These are phyloP conservation scores for Triticum turgidum DNA, from an alignment of 176 grass and related monocot species.

Conservation along the genomic window DNA sequence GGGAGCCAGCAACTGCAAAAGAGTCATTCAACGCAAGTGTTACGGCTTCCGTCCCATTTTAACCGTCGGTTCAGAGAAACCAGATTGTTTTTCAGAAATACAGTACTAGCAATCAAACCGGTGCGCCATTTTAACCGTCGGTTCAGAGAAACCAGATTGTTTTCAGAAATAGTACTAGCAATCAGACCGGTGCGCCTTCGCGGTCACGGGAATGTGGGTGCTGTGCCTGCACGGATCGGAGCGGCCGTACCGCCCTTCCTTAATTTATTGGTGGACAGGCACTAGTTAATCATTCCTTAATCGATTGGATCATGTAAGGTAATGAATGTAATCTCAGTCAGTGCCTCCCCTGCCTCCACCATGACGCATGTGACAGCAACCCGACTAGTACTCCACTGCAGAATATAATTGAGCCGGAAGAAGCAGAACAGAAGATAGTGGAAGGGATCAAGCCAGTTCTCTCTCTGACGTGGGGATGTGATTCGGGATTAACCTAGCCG, in stretches of 20 bases:
- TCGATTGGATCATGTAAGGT: not conserved
- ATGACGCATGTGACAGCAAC: conserved; percentile 24
- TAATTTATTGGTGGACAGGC: not conserved
- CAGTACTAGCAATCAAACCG: not conserved
- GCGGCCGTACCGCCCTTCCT: not conserved
- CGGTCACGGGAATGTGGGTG: not conserved
- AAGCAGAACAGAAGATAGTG: not conserved
- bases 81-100: not conserved
- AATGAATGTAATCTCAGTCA: conserved; percentile 9
- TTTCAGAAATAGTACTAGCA: not conserved
- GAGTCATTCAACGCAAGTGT: no score
- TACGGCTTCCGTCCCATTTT: no score
- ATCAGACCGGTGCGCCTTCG: not conserved
- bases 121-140: not conserved
- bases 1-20: no score
- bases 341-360: not conserved
- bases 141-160: no score
- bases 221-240: not conserved
- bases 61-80: no score
- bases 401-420: not conserved
- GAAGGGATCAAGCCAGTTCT: not conserved
- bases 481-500: not conserved
- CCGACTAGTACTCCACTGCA: not conserved
- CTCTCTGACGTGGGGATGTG: not conserved
- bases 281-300: not conserved